Base-by-base conservation (phyloP, 495 filamentous ascomycete species). In the Acidomyces sp. region DNA sequence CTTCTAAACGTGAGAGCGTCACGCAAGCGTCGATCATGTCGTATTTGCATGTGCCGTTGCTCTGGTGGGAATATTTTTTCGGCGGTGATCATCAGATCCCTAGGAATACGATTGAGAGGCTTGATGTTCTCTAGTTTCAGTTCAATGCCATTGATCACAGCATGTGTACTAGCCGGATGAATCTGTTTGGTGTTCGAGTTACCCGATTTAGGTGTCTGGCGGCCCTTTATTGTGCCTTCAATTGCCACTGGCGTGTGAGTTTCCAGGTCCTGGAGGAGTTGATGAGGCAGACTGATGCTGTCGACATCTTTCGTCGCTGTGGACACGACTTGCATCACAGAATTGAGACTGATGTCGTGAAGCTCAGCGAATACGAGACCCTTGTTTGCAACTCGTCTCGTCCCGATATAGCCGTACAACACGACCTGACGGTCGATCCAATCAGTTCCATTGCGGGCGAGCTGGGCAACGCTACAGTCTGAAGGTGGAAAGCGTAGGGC, bases 1-100 rank as follows among this genome's bases (percentile, higher is more conserved):
- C 67, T 66, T 16, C 77, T 75, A 53, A 79, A 76, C 9, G 43
- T 49, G 19, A 86, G 62, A 12, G 85, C 75, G 5, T 77, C 56
- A 5, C 71, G 70, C 0, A 94, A 60, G 10, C 68, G 52, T 10
- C 59, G 52, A 45, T 82, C 72, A 13, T 78, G 82, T 10, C 87
- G 78, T 5, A 96, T 64, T 52, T 96, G 87, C 6, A 97, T 65
- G 59, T 95, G 82, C 20, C 90, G 76, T 21, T 80, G 67, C 39
- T 82, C 68, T 0, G 77, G 71, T 2, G 80, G 69, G 53, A 85
- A 93, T 0, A 74, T 68, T 16, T 76, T 80, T 37, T 79, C 72
- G 11, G 70, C 62, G 1, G 76, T 80, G 50, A 84, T 68, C 37
- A 88, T 74, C 25, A 93, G 74, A 39, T 90, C 72, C 33, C 71